Evolutionary conservation across 2,329 filamentous ascomycete species (phyloP), one percentile per base, ranked within the genome.

Genomic region (Paracamarosporium sp.): DNA sequence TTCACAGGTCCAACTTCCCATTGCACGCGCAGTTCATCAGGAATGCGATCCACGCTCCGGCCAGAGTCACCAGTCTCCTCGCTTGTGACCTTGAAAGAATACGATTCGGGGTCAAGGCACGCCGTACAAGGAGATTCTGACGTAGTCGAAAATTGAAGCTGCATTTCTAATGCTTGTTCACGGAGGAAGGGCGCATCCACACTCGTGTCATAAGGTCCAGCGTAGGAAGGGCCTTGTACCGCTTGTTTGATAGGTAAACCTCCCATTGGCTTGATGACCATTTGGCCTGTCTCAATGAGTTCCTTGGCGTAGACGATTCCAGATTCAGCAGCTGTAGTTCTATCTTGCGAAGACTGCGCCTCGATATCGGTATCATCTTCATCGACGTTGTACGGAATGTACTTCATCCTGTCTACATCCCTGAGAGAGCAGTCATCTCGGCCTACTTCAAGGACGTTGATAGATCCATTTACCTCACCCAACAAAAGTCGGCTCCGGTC

Each of bases 401-500:
- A 73, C 4, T 58, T 56, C 35, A 80, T 65, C 9, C 53, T 68
- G 3, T 71, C 62, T 24, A 65, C 65, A 7, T 77, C 68, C 44
- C 65, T 72, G 22, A 71, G 45, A 11, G 66, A 44, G 25, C 60
- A 64, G 24, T 74, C 75, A 4, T 77, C 67, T 22, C 70, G 63
- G 13, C 78, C 78, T 22, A 81, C 72, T 51, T 78, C 76, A 1
- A 88, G 76, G 0, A 87, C 64, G 57, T 85, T 82, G 24, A 88
- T 69, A 0, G 81, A 81, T 1, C 85, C 85, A 24, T 81, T 79
- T 17, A 83, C 82, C 67, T 87, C 85, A 2, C 86, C 86, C 13
- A 88, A 64, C 1, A 88, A 69, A 4, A 89, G 76, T 30, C 83
- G 81, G 4, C 81, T 80, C 35, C 79, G 79, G 63, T 88, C 86